Evolutionary conservation across 2,329 filamentous ascomycete species (phyloP).

Genomic region (Penicillium sp.): DNA sequence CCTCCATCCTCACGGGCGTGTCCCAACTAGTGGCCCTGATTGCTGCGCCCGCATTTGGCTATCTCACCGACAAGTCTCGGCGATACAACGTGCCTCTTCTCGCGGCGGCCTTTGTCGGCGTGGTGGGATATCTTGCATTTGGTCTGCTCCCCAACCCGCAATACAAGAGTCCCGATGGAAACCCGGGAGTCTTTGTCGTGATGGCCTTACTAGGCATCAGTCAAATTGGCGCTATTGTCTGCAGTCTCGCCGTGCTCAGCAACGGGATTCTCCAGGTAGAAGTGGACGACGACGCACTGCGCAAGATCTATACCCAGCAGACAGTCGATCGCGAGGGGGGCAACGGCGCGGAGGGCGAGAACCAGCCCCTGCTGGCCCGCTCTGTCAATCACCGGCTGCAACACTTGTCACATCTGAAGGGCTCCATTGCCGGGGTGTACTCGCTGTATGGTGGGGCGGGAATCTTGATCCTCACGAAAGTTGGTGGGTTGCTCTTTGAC

Average conservation of each 20-base stretch:
- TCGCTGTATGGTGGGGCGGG: slow-evolving; percentile 86
- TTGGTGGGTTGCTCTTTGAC: slow-evolving; percentile 87
- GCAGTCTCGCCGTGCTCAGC: slow-evolving; percentile 85
- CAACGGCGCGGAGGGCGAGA: slow-evolving; percentile 25
- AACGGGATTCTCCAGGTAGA: slow-evolving; percentile 66
- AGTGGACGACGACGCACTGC: slow-evolving; percentile 17
- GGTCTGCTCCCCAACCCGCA: slow-evolving; percentile 78
- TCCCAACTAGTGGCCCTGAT: slow-evolving; percentile 85
- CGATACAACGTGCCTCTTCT: slow-evolving; percentile 74
- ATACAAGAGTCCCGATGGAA: slow-evolving; percentile 68
- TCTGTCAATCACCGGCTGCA: slow-evolving; percentile 25
- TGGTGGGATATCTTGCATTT: slow-evolving; percentile 76
- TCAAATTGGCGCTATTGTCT: slow-evolving; percentile 96
- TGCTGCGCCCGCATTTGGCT: slow-evolving; percentile 84
- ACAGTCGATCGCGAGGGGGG: slow-evolving; percentile 7
- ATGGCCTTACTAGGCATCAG: slow-evolving; percentile 83
- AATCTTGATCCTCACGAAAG: slow-evolving; percentile 87
- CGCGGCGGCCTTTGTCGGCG: slow-evolving; percentile 69
- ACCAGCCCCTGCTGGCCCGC: slow-evolving; percentile 33
- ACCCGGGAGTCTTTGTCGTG: slow-evolving; percentile 69
- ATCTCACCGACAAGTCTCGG: slow-evolving; percentile 68
- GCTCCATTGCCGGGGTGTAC: slow-evolving; percentile 92
- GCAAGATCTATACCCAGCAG: slow-evolving; percentile 18
- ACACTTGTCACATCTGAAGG: slow-evolving; percentile 69
- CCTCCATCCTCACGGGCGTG: slow-evolving; percentile 82